phyloP scores from a whole-genome alignment of 1,284 basidiomycete species.

The Irpex sp. region DNA sequence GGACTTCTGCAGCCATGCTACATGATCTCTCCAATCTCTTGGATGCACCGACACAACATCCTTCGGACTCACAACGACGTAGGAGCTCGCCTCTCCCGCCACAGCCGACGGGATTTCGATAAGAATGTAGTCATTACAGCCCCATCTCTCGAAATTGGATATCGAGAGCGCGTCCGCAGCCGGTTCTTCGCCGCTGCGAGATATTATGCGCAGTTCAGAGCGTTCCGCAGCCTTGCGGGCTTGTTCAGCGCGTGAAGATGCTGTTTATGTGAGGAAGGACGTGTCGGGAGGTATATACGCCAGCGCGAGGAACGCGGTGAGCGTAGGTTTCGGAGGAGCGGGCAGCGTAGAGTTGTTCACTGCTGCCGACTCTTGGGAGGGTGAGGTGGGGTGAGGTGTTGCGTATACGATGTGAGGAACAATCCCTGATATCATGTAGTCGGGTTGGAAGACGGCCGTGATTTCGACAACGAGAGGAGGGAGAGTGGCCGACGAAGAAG shows the following conservation, averaged over 20 bases:
- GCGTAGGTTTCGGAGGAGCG: conserved; percentile 24
- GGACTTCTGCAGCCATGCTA: conserved; percentile 92
- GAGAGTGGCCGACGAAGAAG: conserved; percentile 35
- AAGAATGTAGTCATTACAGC: conserved; percentile 90
- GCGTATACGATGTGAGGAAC: conserved; percentile 63
- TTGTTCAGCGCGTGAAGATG: conserved; percentile 68
- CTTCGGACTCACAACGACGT: conserved; percentile 83
- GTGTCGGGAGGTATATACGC: conserved; percentile 77
- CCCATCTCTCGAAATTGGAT: conserved; percentile 77
- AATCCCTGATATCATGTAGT: conserved; percentile 94
- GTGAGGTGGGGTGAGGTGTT: conserved; percentile 19
- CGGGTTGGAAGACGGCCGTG: conserved; percentile 88
- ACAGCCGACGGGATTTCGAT: conserved; percentile 41
- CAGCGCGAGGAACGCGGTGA: conserved; percentile 79
- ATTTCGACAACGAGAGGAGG: conserved; percentile 78
- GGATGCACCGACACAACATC: conserved; percentile 86
- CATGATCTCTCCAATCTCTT: conserved; percentile 87
- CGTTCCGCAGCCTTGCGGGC: conserved; percentile 80
- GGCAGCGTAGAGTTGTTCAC: conserved; percentile 17
- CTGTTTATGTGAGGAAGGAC: conserved; percentile 57
- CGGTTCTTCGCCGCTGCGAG: conserved; percentile 85
- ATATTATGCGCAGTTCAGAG: conserved; percentile 92
- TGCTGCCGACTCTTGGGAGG: conserved; percentile 17
- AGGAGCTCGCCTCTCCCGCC: conserved; percentile 40
- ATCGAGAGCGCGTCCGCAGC: conserved; percentile 85